phyloP scores from a whole-genome alignment of 805 yeast species.

The Kluyveromyces aestuarii region DNA sequence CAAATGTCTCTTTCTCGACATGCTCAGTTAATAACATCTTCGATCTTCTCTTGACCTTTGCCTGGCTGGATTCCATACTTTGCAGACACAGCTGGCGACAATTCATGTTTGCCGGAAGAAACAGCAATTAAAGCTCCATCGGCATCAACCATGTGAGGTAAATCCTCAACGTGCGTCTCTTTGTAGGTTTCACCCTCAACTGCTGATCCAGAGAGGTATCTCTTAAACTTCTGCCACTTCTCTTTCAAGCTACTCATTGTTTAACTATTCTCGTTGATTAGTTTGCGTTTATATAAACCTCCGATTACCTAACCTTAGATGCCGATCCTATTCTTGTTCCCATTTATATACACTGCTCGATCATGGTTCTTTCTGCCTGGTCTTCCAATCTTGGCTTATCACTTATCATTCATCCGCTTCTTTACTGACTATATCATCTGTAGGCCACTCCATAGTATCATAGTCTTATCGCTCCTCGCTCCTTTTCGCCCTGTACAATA shows the following conservation, averaged over 20 bases:
- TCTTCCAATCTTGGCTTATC: no score
- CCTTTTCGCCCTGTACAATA: no score
- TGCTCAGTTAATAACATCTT: conserved; percentile 6
- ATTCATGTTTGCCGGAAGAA: conserved; percentile 20
- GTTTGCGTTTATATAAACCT: no score
- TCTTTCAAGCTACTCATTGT: conserved; percentile 9
- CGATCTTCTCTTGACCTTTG: conserved; percentile 7
- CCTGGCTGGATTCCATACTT: conserved; percentile 12
- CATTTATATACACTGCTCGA: no score
- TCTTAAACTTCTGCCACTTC: conserved; percentile 13
- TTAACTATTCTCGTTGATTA: no score
- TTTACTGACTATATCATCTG: no score
- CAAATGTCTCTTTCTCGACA: not conserved
- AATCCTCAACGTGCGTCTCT: conserved; percentile 13
- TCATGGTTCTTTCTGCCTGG: no score
- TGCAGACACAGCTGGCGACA: conserved; percentile 18
- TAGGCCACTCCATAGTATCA: no score
- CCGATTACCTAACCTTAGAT: no score
- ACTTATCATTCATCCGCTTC: no score
- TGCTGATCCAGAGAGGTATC: conserved; percentile 16
- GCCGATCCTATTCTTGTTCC: no score
- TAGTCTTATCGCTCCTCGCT: no score
- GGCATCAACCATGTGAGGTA: conserved; percentile 20
- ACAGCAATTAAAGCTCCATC: conserved; percentile 19
- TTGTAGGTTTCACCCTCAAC: conserved; percentile 18